A percentile compares a stretch with the other conserved stretches of the same genome.
Evolutionary conservation across 23 red algal species (phyloP).

Genomic region (Rhodosorus marinus): DNA sequence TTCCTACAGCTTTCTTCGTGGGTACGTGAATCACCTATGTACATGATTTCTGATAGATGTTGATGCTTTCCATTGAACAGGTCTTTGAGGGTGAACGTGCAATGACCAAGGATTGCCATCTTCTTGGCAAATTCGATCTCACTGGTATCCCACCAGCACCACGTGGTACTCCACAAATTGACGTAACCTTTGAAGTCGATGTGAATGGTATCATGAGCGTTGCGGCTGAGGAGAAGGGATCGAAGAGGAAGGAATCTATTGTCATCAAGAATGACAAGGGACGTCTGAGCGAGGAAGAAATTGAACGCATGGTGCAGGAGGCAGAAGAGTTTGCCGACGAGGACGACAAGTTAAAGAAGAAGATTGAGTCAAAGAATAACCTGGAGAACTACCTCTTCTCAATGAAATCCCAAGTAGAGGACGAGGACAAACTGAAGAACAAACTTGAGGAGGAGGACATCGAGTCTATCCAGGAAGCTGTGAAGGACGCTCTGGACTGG

Average conservation of each 20-base stretch:
- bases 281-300: slow-evolving; percentile 85
- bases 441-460: slow-evolving; percentile 70
- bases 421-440: slow-evolving; percentile 53
- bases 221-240: slow-evolving; percentile 73
- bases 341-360: slow-evolving; percentile 63
- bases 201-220: slow-evolving; percentile 83
- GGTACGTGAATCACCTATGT: no score
- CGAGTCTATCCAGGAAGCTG: slow-evolving; percentile 38
- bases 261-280: slow-evolving; percentile 95
- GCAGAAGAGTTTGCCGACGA: slow-evolving; percentile 95
- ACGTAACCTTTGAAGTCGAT: slow-evolving; percentile 87
- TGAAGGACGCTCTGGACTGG: slow-evolving; percentile 78
- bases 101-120: slow-evolving; percentile 90
- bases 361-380: slow-evolving; percentile 76
- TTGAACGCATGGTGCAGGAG: slow-evolving; percentile 89
- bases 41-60: no score
- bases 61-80: no score
- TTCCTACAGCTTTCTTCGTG: no score
- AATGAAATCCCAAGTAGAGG: slow-evolving; percentile 52
- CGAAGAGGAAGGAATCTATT: slow-evolving; percentile 63
- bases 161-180: slow-evolving; percentile 79
- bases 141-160: slow-evolving; percentile 66
- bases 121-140: slow-evolving; percentile 92
- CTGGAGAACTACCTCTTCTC: slow-evolving; percentile 80
- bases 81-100: slow-evolving; percentile 78